phyloP scores from a whole-genome alignment of 148 eudicot species.

The Cornus florida region DNA sequence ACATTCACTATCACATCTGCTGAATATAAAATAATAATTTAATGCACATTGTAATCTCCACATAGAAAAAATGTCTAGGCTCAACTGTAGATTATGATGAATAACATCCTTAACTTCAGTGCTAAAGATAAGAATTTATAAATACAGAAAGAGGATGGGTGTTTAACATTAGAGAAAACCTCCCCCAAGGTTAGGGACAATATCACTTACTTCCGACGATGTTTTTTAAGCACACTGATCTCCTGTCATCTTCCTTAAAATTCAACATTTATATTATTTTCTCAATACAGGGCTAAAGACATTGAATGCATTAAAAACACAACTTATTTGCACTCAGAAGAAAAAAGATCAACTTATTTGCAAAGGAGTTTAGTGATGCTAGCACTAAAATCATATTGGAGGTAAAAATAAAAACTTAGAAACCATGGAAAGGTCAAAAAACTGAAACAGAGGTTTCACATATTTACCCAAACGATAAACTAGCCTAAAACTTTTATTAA shows the following conservation, averaged over 20 bases:
- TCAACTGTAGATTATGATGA: not conserved
- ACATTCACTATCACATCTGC: slow-evolving; percentile 7
- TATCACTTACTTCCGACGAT: not conserved
- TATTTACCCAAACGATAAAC: too few relatives aligned
- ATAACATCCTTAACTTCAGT: not conserved
- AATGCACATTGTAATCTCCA: not conserved
- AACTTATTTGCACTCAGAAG: too few relatives aligned
- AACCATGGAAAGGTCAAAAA: too few relatives aligned
- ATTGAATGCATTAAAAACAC: too few relatives aligned
- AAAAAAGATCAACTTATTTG: too few relatives aligned
- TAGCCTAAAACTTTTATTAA: too few relatives aligned
- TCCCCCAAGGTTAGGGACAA: not conserved
- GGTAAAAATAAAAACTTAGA: too few relatives aligned
- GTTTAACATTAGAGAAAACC: not conserved
- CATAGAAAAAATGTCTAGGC: not conserved
- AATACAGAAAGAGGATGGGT: not conserved
- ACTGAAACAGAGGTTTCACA: too few relatives aligned
- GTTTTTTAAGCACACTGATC: too few relatives aligned
- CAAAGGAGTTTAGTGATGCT: too few relatives aligned
- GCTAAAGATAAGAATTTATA: slow-evolving; percentile 8
- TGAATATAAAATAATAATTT: not conserved
- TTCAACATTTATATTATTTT: not conserved
- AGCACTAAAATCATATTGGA: too few relatives aligned
- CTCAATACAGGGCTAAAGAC: too few relatives aligned
- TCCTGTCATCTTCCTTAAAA: not conserved